Evolutionary conservation across 2,329 filamentous ascomycete species (phyloP).

Genomic region (Aspergillus hiratsukae): DNA sequence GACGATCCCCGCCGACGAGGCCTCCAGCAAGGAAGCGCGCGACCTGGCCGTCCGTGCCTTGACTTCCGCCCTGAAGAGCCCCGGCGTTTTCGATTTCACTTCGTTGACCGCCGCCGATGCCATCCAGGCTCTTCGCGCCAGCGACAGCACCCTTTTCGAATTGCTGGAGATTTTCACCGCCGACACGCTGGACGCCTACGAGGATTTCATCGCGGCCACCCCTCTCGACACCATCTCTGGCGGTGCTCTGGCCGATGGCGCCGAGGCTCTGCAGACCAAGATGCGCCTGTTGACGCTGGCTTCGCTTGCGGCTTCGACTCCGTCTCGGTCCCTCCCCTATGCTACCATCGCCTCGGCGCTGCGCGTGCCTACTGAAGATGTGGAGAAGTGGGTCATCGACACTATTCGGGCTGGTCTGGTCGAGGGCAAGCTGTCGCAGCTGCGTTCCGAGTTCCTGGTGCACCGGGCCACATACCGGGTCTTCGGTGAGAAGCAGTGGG

Average conservation of each 20-base stretch:
- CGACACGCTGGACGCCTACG: slow-evolving; percentile 91
- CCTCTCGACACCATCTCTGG: slow-evolving; percentile 62
- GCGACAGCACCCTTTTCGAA: slow-evolving; percentile 80
- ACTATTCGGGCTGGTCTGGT: slow-evolving; percentile 93
- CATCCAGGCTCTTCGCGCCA: slow-evolving; percentile 80
- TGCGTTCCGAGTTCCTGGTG: slow-evolving; percentile 88
- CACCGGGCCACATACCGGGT: slow-evolving; percentile 95
- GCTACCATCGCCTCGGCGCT: slow-evolving; percentile 76
- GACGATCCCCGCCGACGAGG: slow-evolving; percentile 61
- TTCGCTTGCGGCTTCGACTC: slow-evolving; percentile 76
- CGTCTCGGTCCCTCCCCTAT: slow-evolving; percentile 85
- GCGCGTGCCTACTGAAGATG: slow-evolving; percentile 74
- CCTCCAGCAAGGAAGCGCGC: slow-evolving; percentile 51
- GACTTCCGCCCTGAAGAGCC: slow-evolving; percentile 62
- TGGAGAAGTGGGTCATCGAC: slow-evolving; percentile 98
- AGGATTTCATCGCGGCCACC: slow-evolving; percentile 74
- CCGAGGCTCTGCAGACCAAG: slow-evolving; percentile 82
- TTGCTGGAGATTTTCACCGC: slow-evolving; percentile 93
- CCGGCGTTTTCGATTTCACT: slow-evolving; percentile 67
- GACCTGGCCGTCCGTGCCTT: slow-evolving; percentile 61
- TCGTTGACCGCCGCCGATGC: slow-evolving; percentile 67
- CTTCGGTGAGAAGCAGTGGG: slow-evolving; percentile 97
- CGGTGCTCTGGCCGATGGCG: slow-evolving; percentile 72
- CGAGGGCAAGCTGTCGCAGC: slow-evolving; percentile 92
- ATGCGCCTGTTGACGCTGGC: slow-evolving; percentile 94